Evolutionary conservation across 192 early-diverging fungal species (phyloP), one percentile per base, ranked within the genome.

Genomic region (Podila clonocystis): DNA sequence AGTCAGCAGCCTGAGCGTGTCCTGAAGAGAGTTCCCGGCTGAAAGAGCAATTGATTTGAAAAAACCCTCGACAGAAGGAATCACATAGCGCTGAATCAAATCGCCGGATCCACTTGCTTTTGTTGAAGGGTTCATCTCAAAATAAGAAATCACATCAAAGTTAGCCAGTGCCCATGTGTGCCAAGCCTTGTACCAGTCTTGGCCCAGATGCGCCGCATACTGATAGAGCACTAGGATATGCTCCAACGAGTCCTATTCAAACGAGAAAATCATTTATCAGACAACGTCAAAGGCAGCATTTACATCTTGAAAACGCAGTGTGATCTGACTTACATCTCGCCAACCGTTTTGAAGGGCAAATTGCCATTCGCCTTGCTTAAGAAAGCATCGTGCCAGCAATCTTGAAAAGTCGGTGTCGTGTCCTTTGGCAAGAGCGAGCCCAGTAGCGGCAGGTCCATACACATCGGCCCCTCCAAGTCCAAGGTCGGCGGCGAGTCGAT

Each of bases 281-380:
- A 48, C 64, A 65, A 17, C 0, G 41, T 17, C 41, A 61, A 30
- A 61, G 26, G 28, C 59, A 61, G 24, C 4, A 26, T 17, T 13
- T 5, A 30, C 20, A 29, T 9, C 29, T 68, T 4, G 52, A 55
- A 22, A 9, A 31, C 19, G 7, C 9, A 26, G 11, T 33, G 55
- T 17, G 26, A 52, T n/a, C 26, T 2, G 5, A 61, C 77, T 73
- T 76, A 82, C 83, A 52, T 72, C 70, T 0, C 73, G 75, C 64
- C 85, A 78, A 11, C 87, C 87, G 15, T 88, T 82, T 24, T 84
- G 83, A 5, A 88, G 48, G 3, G 75, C 82, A 33, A 83, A 83
- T 34, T 97, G 94, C 98, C 98, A 99, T 84, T 99, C 96, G 29
- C 97, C 98, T 62, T 94, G 90, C 80, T 97, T 96, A 22, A 95